Conservation (phyloP, 2,329 filamentous ascomycete genomes). For the Trichoderma sp. region DNA sequence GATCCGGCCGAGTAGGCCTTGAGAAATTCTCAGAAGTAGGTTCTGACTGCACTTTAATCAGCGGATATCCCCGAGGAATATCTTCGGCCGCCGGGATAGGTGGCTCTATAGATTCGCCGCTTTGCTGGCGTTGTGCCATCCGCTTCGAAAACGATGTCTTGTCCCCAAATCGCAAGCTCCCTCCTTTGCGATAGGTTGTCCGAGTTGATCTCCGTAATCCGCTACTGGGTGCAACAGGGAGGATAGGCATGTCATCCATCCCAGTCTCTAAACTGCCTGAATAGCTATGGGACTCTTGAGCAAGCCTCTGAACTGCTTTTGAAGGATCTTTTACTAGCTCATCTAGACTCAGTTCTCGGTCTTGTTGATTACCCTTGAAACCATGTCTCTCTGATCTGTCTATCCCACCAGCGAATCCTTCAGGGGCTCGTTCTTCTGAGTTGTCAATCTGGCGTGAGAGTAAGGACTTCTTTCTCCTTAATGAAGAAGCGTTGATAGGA, state of each 20-base stretch:
- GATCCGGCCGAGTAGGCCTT: slow-evolving; percentile 49
- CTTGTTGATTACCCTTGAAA: slow-evolving; percentile 56
- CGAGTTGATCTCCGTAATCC: slow-evolving; percentile 85
- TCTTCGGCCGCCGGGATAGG: slow-evolving; percentile 40
- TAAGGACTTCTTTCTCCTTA: slow-evolving; percentile 92
- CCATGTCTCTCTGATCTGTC: slow-evolving; percentile 73
- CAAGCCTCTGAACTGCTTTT: slow-evolving; percentile 66
- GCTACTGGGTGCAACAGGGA: slow-evolving; percentile 73
- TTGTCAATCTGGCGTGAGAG: slow-evolving; percentile 87
- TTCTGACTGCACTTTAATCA: slow-evolving; percentile 69
- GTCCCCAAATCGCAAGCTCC: slow-evolving; percentile 79
- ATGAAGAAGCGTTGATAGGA: slow-evolving; percentile 41
- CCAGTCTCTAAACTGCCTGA: slow-evolving; percentile 42
- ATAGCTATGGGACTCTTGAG: slow-evolving; percentile 53
- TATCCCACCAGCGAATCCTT: slow-evolving; percentile 78
- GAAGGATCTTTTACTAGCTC: slow-evolving; percentile 78
- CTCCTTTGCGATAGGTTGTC: slow-evolving; percentile 83
- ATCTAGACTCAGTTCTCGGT: slow-evolving; percentile 69
- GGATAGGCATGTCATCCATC: slow-evolving; percentile 77
- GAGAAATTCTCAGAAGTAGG: slow-evolving; percentile 64
- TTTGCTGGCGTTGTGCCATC: slow-evolving; percentile 59
- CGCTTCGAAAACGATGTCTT: slow-evolving; percentile 74
- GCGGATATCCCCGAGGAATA: slow-evolving; percentile 48
- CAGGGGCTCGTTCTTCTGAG: slow-evolving; percentile 53
- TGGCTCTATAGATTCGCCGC: slow-evolving; percentile 47